phyloP scores from a whole-genome alignment of 179 eudicot genomes.

The Monotropa hypopitys region DNA sequence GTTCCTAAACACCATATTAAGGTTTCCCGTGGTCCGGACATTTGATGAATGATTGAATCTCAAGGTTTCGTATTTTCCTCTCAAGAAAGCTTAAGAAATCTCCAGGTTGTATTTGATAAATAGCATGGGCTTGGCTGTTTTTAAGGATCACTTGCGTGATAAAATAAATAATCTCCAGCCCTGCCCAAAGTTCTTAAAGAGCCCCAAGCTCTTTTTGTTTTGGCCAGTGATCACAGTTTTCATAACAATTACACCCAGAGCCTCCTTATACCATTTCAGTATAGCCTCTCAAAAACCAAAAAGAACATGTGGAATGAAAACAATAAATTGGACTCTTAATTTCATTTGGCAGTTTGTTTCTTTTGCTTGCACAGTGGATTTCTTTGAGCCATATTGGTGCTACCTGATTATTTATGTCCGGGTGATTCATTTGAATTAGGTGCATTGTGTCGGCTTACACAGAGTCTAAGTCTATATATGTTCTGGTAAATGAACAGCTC shows the following conservation, averaged over 20 bases:
- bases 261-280: neutral
- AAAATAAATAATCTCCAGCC: neutral
- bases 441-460: neutral
- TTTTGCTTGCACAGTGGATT: neutral
- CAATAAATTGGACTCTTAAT: neutral
- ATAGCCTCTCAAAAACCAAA: neutral
- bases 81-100: neutral
- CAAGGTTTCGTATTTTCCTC: neutral
- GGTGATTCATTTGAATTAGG: neutral
- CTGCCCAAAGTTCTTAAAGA: neutral
- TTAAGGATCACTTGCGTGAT: neutral
- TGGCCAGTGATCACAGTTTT: neutral
- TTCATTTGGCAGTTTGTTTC: neutral
- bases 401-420: neutral
- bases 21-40: neutral
- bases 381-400: neutral
- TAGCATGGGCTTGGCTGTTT: neutral
- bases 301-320: neutral
- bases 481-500: slow-evolving; percentile 47
- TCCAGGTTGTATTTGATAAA: neutral
- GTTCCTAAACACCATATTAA: neutral
- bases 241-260: neutral
- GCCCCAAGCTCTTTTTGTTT: neutral
- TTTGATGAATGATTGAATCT: neutral
- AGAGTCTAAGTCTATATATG: neutral